Percentiles rank a stretch among this genome's conserved stretches.
Evolutionary conservation across 345 rosid genomes (phyloP).

Genomic region (Kandelia obovata): DNA sequence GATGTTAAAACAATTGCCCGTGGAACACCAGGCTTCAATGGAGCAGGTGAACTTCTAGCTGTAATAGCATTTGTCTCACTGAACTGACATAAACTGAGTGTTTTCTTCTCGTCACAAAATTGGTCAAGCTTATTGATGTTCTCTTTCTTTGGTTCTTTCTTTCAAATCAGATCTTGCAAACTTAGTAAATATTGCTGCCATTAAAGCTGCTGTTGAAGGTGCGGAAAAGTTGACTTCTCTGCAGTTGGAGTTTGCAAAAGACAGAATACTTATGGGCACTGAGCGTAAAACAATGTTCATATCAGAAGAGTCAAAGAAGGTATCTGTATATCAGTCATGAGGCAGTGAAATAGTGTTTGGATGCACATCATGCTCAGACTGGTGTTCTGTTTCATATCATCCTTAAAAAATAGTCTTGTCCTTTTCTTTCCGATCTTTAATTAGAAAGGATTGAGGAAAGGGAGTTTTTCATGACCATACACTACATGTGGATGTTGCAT

Average conservation of each 20-base stretch:
- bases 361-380: background rate
- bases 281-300: constrained; percentile 94
- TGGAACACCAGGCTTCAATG: constrained; percentile 99
- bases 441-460: background rate
- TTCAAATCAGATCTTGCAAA: constrained; percentile 77
- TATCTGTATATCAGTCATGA: constrained; percentile 21
- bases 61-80: background rate
- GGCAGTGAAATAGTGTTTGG: background rate
- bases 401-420: too few species aligned
- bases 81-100: background rate
- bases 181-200: constrained; percentile 95
- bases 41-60: constrained; percentile 62
- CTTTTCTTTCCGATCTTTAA: background rate
- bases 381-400: background rate
- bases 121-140: constrained; percentile 4
- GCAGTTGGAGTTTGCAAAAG: constrained; percentile 93
- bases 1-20: constrained; percentile 93
- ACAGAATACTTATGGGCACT: constrained; percentile 91
- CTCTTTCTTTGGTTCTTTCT: constrained; percentile 3
- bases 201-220: constrained; percentile 98
- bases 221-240: constrained; percentile 66
- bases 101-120: background rate
- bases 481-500: background rate
- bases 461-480: background rate
- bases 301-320: constrained; percentile 98